Evolutionary conservation across 805 yeast genomes (phyloP).

Genomic region (Metschnikowia kofuensis): DNA sequence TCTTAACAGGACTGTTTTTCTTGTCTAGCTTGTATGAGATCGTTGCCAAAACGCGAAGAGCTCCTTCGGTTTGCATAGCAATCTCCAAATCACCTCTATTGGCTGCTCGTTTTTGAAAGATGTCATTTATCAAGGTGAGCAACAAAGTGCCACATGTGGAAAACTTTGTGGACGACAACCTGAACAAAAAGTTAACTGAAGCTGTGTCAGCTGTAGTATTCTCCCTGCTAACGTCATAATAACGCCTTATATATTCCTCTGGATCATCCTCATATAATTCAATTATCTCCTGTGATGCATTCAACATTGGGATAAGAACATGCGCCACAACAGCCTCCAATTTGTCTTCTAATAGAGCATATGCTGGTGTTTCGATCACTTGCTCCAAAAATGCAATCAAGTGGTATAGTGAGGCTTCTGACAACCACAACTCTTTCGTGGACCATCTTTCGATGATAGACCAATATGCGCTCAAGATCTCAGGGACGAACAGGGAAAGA

Average conservation of each 20-base stretch:
- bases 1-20: slow-evolving; percentile 35
- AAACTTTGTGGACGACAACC: slow-evolving; percentile 35
- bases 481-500: slow-evolving; percentile 39
- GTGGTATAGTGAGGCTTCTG: slow-evolving; percentile 40
- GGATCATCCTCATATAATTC: slow-evolving; percentile 46
- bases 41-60: slow-evolving; percentile 40
- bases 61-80: slow-evolving; percentile 42
- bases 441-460: slow-evolving; percentile 42
- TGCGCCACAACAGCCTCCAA: slow-evolving; percentile 41
- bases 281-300: slow-evolving; percentile 35
- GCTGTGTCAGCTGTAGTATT: slow-evolving; percentile 49
- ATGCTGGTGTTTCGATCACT: slow-evolving; percentile 38
- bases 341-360: slow-evolving; percentile 34
- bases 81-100: slow-evolving; percentile 24
- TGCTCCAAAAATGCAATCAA: slow-evolving; percentile 44
- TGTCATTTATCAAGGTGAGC: slow-evolving; percentile 31
- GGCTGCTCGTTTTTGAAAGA: slow-evolving; percentile 32
- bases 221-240: slow-evolving; percentile 46
- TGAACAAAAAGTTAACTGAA: slow-evolving; percentile 44
- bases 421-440: slow-evolving; percentile 35
- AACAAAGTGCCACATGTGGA: slow-evolving; percentile 36
- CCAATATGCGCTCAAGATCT: slow-evolving; percentile 42
- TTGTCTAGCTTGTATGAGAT: slow-evolving; percentile 37
- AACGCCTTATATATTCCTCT: slow-evolving; percentile 44
- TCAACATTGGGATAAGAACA: slow-evolving; percentile 40